These are phyloP conservation scores for Trichoderma hamatum DNA, from an alignment of 2,329 filamentous ascomycete genomes.

Conservation along the genomic window DNA sequence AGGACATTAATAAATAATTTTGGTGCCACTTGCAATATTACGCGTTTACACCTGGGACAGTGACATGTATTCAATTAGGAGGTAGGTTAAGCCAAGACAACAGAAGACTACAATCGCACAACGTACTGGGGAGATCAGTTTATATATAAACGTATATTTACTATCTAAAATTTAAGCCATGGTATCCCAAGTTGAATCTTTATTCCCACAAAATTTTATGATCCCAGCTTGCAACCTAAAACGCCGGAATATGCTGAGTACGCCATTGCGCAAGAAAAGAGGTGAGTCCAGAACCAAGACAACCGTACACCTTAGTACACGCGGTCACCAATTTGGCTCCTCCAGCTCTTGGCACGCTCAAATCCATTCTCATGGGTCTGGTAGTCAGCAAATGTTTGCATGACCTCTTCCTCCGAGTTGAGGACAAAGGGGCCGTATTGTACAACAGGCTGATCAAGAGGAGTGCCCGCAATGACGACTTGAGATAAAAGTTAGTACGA, in stretches of 20 bases:
- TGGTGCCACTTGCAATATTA: slow-evolving; percentile 9
- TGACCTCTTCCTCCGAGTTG: slow-evolving; percentile 70
- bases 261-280: background rate
- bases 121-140: too few species aligned
- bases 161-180: background rate
- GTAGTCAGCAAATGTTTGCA: slow-evolving; percentile 76
- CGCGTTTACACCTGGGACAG: background rate
- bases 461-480: slow-evolving; percentile 76
- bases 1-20: slow-evolving; percentile 38
- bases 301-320: slow-evolving; percentile 50
- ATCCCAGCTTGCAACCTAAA: slow-evolving; percentile 35
- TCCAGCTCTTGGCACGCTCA: slow-evolving; percentile 76
- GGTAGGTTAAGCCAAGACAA: background rate
- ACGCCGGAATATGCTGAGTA: slow-evolving; percentile 1
- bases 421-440: slow-evolving; percentile 89
- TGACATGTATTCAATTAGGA: background rate
- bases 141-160: background rate
- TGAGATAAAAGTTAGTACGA: background rate
- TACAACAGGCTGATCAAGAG: slow-evolving; percentile 77
- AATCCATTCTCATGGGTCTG: slow-evolving; percentile 76
- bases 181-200: background rate
- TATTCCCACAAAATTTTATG: slow-evolving; percentile 13
- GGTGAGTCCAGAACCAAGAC: background rate
- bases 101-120: background rate
- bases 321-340: slow-evolving; percentile 79